Evolutionary conservation across 208 protist species (phyloP).

Genomic region (Porcisia deanei): DNA sequence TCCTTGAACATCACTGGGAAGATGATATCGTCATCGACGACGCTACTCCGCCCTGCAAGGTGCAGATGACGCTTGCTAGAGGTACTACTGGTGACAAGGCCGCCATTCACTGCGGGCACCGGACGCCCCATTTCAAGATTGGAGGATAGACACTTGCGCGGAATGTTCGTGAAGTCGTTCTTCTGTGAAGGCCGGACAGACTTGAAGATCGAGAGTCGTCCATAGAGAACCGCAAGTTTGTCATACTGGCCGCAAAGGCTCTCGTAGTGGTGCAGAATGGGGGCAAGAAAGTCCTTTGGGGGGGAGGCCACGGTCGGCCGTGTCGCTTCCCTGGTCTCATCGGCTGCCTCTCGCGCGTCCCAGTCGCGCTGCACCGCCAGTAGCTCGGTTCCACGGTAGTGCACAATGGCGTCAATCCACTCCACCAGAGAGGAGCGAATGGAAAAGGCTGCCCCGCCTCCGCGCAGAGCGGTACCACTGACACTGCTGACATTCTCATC

Average conservation of each 20-base stretch:
- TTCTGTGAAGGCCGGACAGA: slow-evolving; percentile 68
- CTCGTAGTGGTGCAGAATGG: slow-evolving; percentile 82
- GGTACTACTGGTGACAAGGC: neutral
- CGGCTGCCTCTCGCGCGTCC: slow-evolving; percentile 10
- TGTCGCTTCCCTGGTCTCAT: slow-evolving; percentile 5
- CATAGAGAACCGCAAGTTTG: slow-evolving; percentile 70
- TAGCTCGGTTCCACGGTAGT: slow-evolving; percentile 81
- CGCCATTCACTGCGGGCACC: neutral
- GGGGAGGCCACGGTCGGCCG: slow-evolving; percentile 29
- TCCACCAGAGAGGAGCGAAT: slow-evolving; percentile 67
- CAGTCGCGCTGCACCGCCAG: slow-evolving; percentile 51
- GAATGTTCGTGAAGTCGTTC: slow-evolving; percentile 57
- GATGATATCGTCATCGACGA: slow-evolving; percentile 56
- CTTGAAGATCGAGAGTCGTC: slow-evolving; percentile 83
- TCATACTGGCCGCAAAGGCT: slow-evolving; percentile 61
- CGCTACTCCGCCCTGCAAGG: slow-evolving; percentile 22
- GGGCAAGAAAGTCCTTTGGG: slow-evolving; percentile 74
- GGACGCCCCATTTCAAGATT: slow-evolving; percentile 47
- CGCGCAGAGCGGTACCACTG: slow-evolving; percentile 29
- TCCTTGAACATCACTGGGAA: slow-evolving; percentile 85
- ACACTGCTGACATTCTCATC: neutral
- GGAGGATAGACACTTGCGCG: slow-evolving; percentile 39
- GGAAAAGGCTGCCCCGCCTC: slow-evolving; percentile 42
- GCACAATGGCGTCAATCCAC: slow-evolving; percentile 80
- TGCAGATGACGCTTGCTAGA: slow-evolving; percentile 12